Evolutionary conservation across 495 filamentous ascomycete genomes (phyloP), one percentile per base, ranked within the genome.

Genomic region (Glonium stellatum): DNA sequence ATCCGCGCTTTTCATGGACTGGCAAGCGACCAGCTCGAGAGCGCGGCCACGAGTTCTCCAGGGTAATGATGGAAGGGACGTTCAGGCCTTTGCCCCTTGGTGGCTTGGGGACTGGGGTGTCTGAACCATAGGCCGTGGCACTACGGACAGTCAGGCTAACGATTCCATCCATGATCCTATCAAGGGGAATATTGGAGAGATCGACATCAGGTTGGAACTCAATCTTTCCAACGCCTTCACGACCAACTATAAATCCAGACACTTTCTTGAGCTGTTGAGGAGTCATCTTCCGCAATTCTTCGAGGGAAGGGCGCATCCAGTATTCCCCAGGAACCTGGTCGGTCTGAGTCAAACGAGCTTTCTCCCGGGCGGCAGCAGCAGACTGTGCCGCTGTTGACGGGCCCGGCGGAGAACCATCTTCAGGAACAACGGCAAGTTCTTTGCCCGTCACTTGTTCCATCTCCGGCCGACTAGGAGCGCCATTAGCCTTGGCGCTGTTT

Each of bases 41-140:
- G 51, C 92, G 84, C 10, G 93, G 93, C 82, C 87, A 97, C 2
- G 92, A 95, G 66, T 96, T 90, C 70, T 92, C 85, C 11, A 98
- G 81, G 15, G 79, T 81, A 54, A 98, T 88, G 5, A 83, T 82
- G 0, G 93, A 88, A 1, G 91, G 92, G 4, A 96, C 88, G 65
- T 98, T 98, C 60, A 98, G 79, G 6, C 89, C 92, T 66, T 88
- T 87, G 50, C 95, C 95, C 55, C 81, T 78, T 2, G 84, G 77
- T 19, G 93, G 89, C 75, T 97, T 97, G 64, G 82, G 80, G 0
- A 78, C 74, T 35, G 48, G 42, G 47, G 42, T 47, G 8, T 34
- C 75, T 37, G 87, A 83, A 9, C 87, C 84, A 67, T 97, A 98
- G 18, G 97, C 91, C 1, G 92, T 95, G 47, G 89, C 86, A 34